Percentiles rank a stretch among this genome's conserved stretches.
These are phyloP conservation scores for Amanita brunnescens DNA, from an alignment of 768 basidiomycete genomes.

Conservation along the genomic window DNA sequence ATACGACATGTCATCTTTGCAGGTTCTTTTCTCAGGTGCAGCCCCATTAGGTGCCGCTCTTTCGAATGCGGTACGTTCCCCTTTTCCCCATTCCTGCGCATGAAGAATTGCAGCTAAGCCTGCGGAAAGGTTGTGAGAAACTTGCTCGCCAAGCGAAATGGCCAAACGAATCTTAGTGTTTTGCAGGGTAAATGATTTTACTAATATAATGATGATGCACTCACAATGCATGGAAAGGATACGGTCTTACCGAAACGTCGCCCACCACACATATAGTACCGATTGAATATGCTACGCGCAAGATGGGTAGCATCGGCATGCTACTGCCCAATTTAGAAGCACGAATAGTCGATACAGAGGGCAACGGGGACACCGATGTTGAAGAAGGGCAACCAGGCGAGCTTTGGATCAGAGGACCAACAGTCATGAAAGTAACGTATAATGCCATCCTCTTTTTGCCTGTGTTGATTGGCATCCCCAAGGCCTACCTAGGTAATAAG, in stretches of 20 bases:
- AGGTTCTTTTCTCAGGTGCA: constrained; percentile 60
- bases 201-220: not conserved
- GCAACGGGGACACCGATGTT: constrained; percentile 38
- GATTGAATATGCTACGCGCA: constrained; percentile 29
- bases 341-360: constrained; percentile 59
- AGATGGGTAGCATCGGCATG: constrained; percentile 58
- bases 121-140: constrained; percentile 27
- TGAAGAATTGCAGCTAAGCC: not conserved
- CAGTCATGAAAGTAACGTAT: constrained; percentile 61
- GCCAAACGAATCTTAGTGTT: constrained; percentile 32
- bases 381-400: constrained; percentile 59
- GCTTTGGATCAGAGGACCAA: constrained; percentile 73
- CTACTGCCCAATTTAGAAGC: constrained; percentile 73
- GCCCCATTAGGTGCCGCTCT: constrained; percentile 70
- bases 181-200: constrained; percentile 39
- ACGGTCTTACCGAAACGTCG: constrained; percentile 78
- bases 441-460: not conserved
- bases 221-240: constrained; percentile 32
- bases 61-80: constrained; percentile 38
- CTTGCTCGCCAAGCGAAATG: constrained; percentile 26
- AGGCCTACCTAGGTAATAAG: constrained; percentile 73
- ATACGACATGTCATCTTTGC: constrained; percentile 57
- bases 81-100: constrained; percentile 11
- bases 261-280: constrained; percentile 58
- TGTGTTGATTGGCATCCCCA: not conserved